Conservation (phyloP, 805 yeast genomes). For the Lipomyces anomalus region DNA sequence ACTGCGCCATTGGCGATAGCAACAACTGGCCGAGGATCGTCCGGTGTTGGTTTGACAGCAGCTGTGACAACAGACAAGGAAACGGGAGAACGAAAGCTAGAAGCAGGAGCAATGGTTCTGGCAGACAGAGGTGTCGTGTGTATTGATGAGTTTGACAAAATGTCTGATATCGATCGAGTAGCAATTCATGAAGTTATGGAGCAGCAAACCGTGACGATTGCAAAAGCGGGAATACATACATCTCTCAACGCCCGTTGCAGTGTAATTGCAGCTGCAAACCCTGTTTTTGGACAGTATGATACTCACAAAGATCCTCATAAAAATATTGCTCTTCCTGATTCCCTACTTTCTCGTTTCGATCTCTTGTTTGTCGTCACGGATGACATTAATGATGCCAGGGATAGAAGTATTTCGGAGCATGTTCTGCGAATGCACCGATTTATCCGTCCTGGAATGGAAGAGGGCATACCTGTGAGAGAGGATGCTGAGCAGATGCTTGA, state of each 20-base stretch:
- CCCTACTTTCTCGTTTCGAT: conserved; percentile 93
- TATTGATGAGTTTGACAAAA: conserved; percentile 97
- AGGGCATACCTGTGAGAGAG: conserved; percentile 92
- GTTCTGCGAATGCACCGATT: conserved; percentile 90
- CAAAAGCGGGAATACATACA: conserved; percentile 97
- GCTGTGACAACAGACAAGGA: conserved; percentile 96
- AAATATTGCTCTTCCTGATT: conserved; percentile 95
- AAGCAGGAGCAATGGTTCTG: conserved; percentile 98
- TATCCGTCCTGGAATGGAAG: conserved; percentile 78
- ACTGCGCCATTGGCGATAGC: conserved; percentile 95
- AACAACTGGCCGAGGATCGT: conserved; percentile 98
- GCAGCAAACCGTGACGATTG: conserved; percentile 96
- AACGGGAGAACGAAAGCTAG: conserved; percentile 92
- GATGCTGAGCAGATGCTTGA: conserved; percentile 58
- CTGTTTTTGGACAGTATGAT: conserved; percentile 94
- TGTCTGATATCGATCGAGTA: conserved; percentile 94
- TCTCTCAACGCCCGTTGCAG: conserved; percentile 94
- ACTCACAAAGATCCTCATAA: conserved; percentile 93
- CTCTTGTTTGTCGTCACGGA: conserved; percentile 92
- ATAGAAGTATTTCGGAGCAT: conserved; percentile 86
- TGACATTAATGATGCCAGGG: conserved; percentile 79
- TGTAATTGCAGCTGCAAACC: conserved; percentile 96
- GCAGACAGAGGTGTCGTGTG: conserved; percentile 97
- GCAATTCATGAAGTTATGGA: conserved; percentile 99
- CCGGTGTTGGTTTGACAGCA: conserved; percentile 99